Percentiles rank a stretch among this genome's conserved stretches.
Evolutionary conservation across 768 basidiomycete species (phyloP).

Genomic region (Leccinum arenicola): DNA sequence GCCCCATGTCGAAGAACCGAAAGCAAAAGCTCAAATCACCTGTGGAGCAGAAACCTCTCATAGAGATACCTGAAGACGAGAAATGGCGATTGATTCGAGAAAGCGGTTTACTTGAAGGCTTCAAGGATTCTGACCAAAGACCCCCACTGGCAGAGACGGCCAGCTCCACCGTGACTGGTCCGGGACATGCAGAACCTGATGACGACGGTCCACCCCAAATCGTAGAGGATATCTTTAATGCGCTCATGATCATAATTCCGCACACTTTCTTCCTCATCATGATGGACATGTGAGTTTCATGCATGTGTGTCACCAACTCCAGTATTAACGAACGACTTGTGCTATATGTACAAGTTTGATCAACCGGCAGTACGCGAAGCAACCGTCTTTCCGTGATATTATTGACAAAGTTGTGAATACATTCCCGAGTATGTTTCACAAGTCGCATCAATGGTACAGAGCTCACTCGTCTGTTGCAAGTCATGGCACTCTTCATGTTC

Average conservation of each 20-base stretch:
- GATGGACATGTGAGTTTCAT: slow-evolving; percentile 75
- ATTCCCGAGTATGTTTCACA: slow-evolving; percentile 62
- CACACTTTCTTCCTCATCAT: slow-evolving; percentile 70
- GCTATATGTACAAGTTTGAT: slow-evolving; percentile 51
- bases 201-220: slow-evolving; percentile 39
- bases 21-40: slow-evolving; percentile 15
- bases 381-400: slow-evolving; percentile 47
- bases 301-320: not conserved
- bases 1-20: slow-evolving; percentile 30
- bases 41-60: slow-evolving; percentile 16
- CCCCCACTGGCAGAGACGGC: not conserved
- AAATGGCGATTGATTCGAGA: slow-evolving; percentile 75
- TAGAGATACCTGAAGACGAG: slow-evolving; percentile 69
- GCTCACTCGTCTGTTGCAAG: slow-evolving; percentile 36
- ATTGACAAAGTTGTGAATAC: slow-evolving; percentile 59
- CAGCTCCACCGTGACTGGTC: not conserved
- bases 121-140: slow-evolving; percentile 17
- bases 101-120: slow-evolving; percentile 52
- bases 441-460: not conserved
- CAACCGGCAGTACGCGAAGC: slow-evolving; percentile 73
- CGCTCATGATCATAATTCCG: slow-evolving; percentile 65
- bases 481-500: slow-evolving; percentile 64
- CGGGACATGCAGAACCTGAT: slow-evolving; percentile 26
- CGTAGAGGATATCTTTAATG: slow-evolving; percentile 68
- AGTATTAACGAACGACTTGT: not conserved